Base-by-base conservation (phyloP, 768 basidiomycete species). In the Clitopilus hobsonii region DNA sequence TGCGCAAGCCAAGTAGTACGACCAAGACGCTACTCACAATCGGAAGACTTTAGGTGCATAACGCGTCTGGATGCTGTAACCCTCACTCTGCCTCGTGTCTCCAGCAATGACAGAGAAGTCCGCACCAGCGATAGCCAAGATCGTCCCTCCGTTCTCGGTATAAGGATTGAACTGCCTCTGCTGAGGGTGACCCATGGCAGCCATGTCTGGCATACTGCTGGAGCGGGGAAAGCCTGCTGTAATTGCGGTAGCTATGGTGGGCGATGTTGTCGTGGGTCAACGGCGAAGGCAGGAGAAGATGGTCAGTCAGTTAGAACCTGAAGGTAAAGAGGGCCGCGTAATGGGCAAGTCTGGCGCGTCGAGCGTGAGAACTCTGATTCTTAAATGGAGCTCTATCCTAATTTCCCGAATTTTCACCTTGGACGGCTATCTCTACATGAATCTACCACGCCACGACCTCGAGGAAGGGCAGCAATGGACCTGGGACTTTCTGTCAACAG, bases 11-110 rank as follows among this genome's bases (percentile, higher is more conserved):
- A 49, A 51, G 25, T 48, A 48, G 27, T 20, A 51, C 49, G 51
- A 25, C 14, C 16, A 20, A n/a, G 26, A 28, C 10, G 27, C 22
- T 27, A 66, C 92, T 73, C 64, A 97, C 92, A 99, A 72, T 74
- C 84, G 80, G 74, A 94, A 97, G 56, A 98, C 94, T 72, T 98
- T 96, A 38, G 94, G 88, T 6, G 94, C 94, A 70, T 97, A 98
- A 69, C 96, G 82, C 56, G 96, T 97, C 78, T 99, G 96, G 70
- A 99, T 99, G 67, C 77, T 90, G 73, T 91, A 98, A n/a, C 96
- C 96, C 68, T 95, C 91, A 61, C 88, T 93, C 75, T 98, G 97
- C 54, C 96, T 78, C 41, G 96, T 99, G 73, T 99, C 96, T 51
- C 94, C 92, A 5, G 97, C 95, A 64, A 98, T 90, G 67, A 98